A percentile compares a stretch with the other conserved stretches of the same genome.
Evolutionary conservation across 495 filamentous ascomycete species (phyloP).

Genomic region (Hypoxylon intermedium): DNA sequence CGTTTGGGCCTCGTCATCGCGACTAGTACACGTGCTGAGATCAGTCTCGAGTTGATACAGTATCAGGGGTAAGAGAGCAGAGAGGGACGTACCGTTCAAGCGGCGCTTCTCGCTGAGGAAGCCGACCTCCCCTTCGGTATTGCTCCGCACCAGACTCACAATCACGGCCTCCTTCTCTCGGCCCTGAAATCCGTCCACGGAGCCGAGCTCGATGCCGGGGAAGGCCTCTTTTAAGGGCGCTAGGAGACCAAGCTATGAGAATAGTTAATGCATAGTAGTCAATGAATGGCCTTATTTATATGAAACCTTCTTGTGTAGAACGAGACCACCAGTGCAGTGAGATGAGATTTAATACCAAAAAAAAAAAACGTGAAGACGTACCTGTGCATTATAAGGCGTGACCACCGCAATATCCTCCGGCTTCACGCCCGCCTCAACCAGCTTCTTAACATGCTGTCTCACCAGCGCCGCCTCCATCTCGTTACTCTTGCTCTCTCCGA

Average conservation of each 20-base stretch:
- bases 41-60: constrained; percentile 1
- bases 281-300: constrained; percentile 6
- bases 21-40: constrained; percentile 59
- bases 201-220: constrained; percentile 86
- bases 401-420: constrained; percentile 89
- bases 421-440: constrained; percentile 79
- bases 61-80: too few species aligned
- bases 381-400: constrained; percentile 96
- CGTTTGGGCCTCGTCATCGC: constrained; percentile 95
- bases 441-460: constrained; percentile 70
- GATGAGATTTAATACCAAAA: too few species aligned
- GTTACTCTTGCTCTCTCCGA: constrained; percentile 92
- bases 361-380: constrained; percentile 49
- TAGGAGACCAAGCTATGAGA: constrained; percentile 69
- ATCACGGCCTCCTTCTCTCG: constrained; percentile 96
- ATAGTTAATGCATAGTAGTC: constrained; percentile 11
- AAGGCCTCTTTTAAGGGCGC: constrained; percentile 79
- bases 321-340: too few species aligned
- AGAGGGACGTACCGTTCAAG: constrained; percentile 95
- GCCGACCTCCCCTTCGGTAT: constrained; percentile 83
- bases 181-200: constrained; percentile 96
- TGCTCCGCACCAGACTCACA: constrained; percentile 89
- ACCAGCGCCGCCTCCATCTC: constrained; percentile 88
- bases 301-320: too few species aligned
- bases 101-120: constrained; percentile 93